These are phyloP conservation scores for Lagerstroemia speciosa DNA, from an alignment of 345 rosid species.

Conservation along the genomic window DNA sequence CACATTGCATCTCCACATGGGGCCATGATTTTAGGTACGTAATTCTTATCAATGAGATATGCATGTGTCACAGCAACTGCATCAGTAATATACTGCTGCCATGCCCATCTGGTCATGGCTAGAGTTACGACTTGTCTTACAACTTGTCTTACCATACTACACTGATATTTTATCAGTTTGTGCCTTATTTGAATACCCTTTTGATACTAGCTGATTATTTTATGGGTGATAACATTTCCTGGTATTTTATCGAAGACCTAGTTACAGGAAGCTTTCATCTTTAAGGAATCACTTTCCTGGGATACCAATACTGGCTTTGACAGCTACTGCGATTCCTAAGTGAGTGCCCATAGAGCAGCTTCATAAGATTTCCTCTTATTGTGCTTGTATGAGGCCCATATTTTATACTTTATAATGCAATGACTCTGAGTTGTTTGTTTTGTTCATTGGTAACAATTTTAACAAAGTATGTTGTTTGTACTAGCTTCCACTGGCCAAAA, in stretches of 20 bases:
- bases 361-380: background rate
- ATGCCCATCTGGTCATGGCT: background rate
- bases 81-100: background rate
- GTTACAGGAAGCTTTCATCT: constrained; percentile 82
- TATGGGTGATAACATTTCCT: background rate
- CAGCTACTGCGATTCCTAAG: constrained; percentile 97
- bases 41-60: constrained; percentile 10
- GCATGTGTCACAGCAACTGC: background rate
- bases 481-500: background rate
- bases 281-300: constrained; percentile 61
- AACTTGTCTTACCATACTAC: background rate
- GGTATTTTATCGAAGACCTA: constrained; percentile 44
- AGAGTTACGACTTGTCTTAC: background rate
- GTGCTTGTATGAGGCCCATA: background rate
- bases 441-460: background rate
- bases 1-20: constrained; percentile 97
- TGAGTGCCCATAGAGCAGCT: constrained; percentile 24
- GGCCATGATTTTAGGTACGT: constrained; percentile 97
- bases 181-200: background rate
- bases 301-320: constrained; percentile 81
- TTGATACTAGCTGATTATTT: background rate
- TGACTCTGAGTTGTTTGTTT: background rate
- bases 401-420: background rate
- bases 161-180: background rate
- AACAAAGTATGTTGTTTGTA: background rate